A percentile compares a stretch with the other conserved stretches of the same genome.
Conservation (phyloP, 306 rosid genomes). For the Alnus glutinosa region DNA sequence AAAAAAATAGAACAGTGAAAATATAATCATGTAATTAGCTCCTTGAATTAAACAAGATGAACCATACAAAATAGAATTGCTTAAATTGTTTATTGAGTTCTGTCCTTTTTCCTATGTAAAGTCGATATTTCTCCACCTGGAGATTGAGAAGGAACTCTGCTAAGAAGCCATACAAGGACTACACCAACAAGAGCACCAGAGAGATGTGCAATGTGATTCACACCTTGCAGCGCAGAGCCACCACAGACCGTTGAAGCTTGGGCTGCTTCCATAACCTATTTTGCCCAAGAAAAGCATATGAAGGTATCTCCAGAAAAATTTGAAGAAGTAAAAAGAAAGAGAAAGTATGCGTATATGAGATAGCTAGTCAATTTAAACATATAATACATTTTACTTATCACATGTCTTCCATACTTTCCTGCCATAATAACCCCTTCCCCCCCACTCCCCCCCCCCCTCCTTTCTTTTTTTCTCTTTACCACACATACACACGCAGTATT, state of each 20-base stretch:
- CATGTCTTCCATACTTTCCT: no score
- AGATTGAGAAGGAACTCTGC: conserved; percentile 74
- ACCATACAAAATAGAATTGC: conserved; percentile 2
- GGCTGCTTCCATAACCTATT: conserved; percentile 96
- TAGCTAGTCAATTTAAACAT: not conserved
- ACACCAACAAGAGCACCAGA: conserved; percentile 98
- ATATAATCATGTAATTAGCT: not conserved
- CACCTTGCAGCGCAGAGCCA: conserved; percentile 59
- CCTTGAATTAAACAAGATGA: conserved; percentile 5
- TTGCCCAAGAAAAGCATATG: conserved; percentile 25
- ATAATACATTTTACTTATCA: not conserved
- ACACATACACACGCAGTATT: no score
- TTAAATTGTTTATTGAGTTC: conserved; percentile 17
- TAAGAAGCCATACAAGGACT: conserved; percentile 84
- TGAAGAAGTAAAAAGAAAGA: not conserved
- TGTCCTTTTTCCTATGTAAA: conserved; percentile 29
- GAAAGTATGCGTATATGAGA: not conserved
- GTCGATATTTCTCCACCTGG: conserved; percentile 33
- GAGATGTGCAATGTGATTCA: conserved; percentile 94
- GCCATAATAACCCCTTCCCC: no score
- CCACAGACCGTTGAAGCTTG: conserved; percentile 81
- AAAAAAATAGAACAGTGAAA: not conserved
- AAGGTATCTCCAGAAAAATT: not conserved
- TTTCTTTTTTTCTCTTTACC: no score
- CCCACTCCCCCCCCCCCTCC: no score